A percentile compares a stretch with the other conserved stretches of the same genome.
phyloP scores from a whole-genome alignment of 257 asterid genomes.

The Nicotiana sylvestris region DNA sequence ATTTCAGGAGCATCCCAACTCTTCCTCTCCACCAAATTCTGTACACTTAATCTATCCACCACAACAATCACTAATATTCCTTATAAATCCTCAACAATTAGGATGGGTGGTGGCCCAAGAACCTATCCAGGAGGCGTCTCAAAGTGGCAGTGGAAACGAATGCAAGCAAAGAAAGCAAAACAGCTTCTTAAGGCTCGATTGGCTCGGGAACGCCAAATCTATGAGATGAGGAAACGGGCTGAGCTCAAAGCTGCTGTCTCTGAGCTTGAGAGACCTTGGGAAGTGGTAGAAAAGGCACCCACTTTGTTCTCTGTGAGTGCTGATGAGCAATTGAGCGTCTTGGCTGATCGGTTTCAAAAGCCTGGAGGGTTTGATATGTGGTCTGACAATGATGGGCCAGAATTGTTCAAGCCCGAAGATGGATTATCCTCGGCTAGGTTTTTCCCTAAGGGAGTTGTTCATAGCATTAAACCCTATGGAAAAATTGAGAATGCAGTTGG shows the following conservation, averaged over 20 bases:
- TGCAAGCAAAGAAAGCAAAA: slow-evolving; percentile 86
- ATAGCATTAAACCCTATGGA: slow-evolving; percentile 67
- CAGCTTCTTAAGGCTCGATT: slow-evolving; percentile 85
- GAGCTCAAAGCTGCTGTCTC: slow-evolving; percentile 91
- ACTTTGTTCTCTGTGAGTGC: slow-evolving; percentile 82
- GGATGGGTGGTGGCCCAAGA: slow-evolving; percentile 99
- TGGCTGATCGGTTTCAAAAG: slow-evolving; percentile 96
- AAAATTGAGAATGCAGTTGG: slow-evolving; percentile 21
- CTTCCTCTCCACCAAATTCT: slow-evolving; percentile 35
- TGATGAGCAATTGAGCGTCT: slow-evolving; percentile 86
- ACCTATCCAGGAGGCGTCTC: slow-evolving; percentile 96
- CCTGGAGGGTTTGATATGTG: slow-evolving; percentile 96
- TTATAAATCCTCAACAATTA: slow-evolving; percentile 40
- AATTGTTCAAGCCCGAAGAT: slow-evolving; percentile 52
- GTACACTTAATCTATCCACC: slow-evolving; percentile 38
- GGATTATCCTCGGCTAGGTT: slow-evolving; percentile 70
- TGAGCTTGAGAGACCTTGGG: slow-evolving; percentile 98
- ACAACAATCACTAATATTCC: slow-evolving; percentile 15
- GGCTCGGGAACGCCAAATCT: slow-evolving; percentile 83
- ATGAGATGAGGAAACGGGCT: slow-evolving; percentile 93
- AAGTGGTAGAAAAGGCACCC: slow-evolving; percentile 76
- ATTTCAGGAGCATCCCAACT: slow-evolving; percentile 26
- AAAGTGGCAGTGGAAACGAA: slow-evolving; percentile 95
- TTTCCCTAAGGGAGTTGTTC: slow-evolving; percentile 92
- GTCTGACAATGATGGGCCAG: slow-evolving; percentile 90